Percentiles rank a stretch among this genome's conserved stretches.
These are phyloP conservation scores for Heritiera littoralis DNA, from an alignment of 345 rosid genomes.

Conservation along the genomic window DNA sequence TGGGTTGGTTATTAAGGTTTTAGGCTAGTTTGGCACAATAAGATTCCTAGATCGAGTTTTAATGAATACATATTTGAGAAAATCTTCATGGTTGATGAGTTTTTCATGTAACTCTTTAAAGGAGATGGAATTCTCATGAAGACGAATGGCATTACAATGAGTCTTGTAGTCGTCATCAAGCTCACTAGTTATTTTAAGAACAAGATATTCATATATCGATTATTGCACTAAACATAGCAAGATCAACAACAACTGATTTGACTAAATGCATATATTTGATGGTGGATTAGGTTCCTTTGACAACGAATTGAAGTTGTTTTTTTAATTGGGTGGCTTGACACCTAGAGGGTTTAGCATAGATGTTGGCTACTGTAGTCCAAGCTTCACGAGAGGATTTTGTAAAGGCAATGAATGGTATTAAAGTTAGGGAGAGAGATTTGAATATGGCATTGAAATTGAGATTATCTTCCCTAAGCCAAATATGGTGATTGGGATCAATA, in stretches of 20 bases:
- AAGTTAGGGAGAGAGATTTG: no score
- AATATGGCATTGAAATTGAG: no score
- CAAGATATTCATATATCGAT: slow-evolving; percentile 8
- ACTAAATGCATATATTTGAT: not conserved
- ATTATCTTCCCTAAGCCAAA: no score
- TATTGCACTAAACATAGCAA: slow-evolving; percentile 4
- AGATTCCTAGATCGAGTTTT: no score
- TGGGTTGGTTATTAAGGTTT: no score
- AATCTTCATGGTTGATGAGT: not conserved
- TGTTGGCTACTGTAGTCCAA: not conserved
- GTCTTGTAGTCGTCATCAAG: not conserved
- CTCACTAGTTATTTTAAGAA: not conserved
- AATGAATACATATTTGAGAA: no score
- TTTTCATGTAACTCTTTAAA: slow-evolving; percentile 13
- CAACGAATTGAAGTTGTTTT: not conserved
- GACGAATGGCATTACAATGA: not conserved
- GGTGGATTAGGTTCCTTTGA: slow-evolving; percentile 4
- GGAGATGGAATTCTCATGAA: not conserved
- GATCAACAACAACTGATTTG: not conserved
- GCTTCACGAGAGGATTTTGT: not conserved
- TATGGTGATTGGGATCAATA: no score
- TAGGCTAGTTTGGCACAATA: no score
- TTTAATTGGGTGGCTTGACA: slow-evolving; percentile 11
- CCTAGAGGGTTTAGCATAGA: not conserved
- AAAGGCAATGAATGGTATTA: no score